Percentiles rank a stretch among this genome's conserved stretches.
These are phyloP conservation scores for Aspergillus fructus DNA, from an alignment of 2,329 filamentous ascomycete genomes.

Conservation along the genomic window DNA sequence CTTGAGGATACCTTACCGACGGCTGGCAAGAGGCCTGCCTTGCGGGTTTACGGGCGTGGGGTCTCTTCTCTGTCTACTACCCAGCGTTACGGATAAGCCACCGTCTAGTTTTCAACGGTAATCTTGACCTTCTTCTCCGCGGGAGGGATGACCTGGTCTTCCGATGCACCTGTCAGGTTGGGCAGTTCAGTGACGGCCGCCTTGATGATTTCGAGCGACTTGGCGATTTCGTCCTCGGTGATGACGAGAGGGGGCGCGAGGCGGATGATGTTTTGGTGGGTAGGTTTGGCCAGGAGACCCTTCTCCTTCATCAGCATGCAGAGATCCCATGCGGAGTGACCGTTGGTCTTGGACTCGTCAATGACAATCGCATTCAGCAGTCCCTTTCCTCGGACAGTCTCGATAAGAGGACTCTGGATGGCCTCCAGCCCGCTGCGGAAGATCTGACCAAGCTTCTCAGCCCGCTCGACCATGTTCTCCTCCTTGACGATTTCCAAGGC, in stretches of 20 bases:
- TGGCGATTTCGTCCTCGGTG: conserved; percentile 78
- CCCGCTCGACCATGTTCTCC: conserved; percentile 80
- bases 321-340: conserved; percentile 91
- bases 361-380: conserved; percentile 95
- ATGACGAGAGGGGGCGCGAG: conserved; percentile 97
- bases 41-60: background rate
- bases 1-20: background rate
- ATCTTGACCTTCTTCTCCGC: conserved; percentile 64
- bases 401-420: conserved; percentile 77
- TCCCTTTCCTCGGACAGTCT: conserved; percentile 83
- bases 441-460: conserved; percentile 74
- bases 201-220: conserved; percentile 75
- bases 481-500: conserved; percentile 92
- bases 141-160: conserved; percentile 56
- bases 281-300: conserved; percentile 94
- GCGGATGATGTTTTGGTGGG: conserved; percentile 96
- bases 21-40: background rate
- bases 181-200: conserved; percentile 82
- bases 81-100: background rate
- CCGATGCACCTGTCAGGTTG: conserved; percentile 57
- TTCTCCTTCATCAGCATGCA: conserved; percentile 95
- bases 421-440: conserved; percentile 77
- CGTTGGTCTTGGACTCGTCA: conserved; percentile 80
- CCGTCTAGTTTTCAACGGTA: conserved; percentile 53
- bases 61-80: background rate